Percentiles rank a stretch among this genome's conserved stretches.
Evolutionary conservation across 2,329 filamentous ascomycete species (phyloP).

Genomic region (Fusarium sp.): DNA sequence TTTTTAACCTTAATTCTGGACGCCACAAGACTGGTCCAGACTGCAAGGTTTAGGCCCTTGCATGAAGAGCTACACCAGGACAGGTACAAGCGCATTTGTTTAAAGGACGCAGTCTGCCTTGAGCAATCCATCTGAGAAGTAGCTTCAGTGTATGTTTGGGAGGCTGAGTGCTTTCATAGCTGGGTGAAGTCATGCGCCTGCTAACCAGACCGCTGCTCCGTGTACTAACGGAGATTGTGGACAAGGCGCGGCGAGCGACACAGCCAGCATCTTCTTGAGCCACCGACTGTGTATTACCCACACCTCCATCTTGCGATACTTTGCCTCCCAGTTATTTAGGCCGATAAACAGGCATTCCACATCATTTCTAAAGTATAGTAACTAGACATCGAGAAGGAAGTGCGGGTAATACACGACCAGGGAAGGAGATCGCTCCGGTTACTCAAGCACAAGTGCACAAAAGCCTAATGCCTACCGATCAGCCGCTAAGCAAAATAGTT

Average conservation of each 20-base stretch:
- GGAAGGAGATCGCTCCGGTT: background rate
- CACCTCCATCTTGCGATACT: no score
- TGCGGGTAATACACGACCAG: no score
- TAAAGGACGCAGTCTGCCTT: background rate
- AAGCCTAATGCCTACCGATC: background rate
- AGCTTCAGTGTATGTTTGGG: background rate
- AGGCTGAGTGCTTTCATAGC: background rate
- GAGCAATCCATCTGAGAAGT: background rate
- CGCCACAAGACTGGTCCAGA: constrained; percentile 17
- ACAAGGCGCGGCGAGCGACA: background rate
- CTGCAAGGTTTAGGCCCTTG: background rate
- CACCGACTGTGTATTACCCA: no score
- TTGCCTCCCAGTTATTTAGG: no score
- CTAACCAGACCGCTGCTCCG: background rate
- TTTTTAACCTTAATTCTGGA: constrained; percentile 23
- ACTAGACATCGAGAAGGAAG: no score
- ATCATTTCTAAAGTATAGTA: no score
- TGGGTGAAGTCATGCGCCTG: background rate
- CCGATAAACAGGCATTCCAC: no score
- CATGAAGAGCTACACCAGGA: background rate
- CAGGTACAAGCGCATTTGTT: background rate
- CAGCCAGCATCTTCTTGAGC: background rate
- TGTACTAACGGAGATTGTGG: background rate
- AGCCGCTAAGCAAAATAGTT: background rate
- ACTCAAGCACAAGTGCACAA: background rate